Evolutionary conservation across 2,329 filamentous ascomycete genomes (phyloP).

Genomic region (Coniella lustricola): DNA sequence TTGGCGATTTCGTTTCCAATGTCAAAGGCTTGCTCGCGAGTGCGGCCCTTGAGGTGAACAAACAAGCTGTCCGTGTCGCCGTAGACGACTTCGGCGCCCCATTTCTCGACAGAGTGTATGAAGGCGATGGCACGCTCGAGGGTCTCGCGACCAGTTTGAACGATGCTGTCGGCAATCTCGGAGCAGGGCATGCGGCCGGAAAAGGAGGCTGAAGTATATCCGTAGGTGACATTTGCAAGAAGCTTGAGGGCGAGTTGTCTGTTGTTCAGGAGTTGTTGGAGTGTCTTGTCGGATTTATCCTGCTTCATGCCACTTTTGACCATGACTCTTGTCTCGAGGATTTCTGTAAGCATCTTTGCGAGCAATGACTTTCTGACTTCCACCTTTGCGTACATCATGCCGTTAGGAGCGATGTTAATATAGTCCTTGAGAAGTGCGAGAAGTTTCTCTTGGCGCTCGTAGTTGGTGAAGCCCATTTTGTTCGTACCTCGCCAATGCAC

Average conservation of each 20-base stretch:
- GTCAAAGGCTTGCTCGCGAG: slow-evolving; percentile 79
- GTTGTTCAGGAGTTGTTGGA: slow-evolving; percentile 88
- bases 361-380: slow-evolving; percentile 83
- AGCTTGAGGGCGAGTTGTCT: slow-evolving; percentile 89
- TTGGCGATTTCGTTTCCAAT: slow-evolving; percentile 90
- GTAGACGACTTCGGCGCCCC: slow-evolving; percentile 96
- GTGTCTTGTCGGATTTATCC: slow-evolving; percentile 77
- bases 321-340: slow-evolving; percentile 94
- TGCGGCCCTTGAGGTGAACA: slow-evolving; percentile 79
- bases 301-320: slow-evolving; percentile 95
- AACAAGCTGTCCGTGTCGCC: slow-evolving; percentile 97
- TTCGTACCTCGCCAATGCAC: slow-evolving; percentile 81
- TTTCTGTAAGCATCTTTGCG: slow-evolving; percentile 94
- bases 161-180: slow-evolving; percentile 96
- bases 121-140: slow-evolving; percentile 87
- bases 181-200: slow-evolving; percentile 97
- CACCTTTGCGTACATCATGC: slow-evolving; percentile 88
- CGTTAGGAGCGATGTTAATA: slow-evolving; percentile 90
- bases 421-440: slow-evolving; percentile 73
- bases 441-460: slow-evolving; percentile 67
- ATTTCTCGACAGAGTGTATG: slow-evolving; percentile 79
- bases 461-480: slow-evolving; percentile 93
- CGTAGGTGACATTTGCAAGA: slow-evolving; percentile 98
- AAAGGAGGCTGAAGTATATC: slow-evolving; percentile 94
- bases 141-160: slow-evolving; percentile 91